Evolutionary conservation across 495 filamentous ascomycete species (phyloP).

Genomic region (Podospora didyma): DNA sequence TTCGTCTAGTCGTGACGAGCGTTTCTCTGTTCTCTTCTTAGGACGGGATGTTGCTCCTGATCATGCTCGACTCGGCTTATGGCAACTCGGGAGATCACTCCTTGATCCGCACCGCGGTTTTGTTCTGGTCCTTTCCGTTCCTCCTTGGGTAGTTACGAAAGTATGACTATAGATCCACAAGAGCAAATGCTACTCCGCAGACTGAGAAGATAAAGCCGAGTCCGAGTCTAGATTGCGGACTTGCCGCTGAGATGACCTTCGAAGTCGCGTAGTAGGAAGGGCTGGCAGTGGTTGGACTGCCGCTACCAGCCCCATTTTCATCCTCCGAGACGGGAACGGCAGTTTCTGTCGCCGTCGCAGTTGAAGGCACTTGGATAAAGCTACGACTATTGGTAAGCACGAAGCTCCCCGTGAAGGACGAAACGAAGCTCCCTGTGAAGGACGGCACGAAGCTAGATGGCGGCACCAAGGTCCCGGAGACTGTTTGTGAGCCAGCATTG

Average conservation of each 20-base stretch:
- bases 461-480: slow-evolving; percentile 1
- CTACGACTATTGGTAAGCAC: too few relatives aligned
- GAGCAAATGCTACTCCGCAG: background rate
- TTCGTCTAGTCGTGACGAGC: too few relatives aligned
- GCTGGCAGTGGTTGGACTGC: background rate
- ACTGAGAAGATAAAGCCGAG: background rate
- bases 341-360: background rate
- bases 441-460: background rate
- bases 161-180: background rate
- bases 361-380: too few relatives aligned
- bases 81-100: too few relatives aligned
- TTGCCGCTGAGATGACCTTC: background rate
- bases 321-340: background rate
- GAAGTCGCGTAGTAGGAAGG: slow-evolving; percentile 3
- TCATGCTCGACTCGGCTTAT: too few relatives aligned
- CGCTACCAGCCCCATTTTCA: background rate
- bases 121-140: background rate
- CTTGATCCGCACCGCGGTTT: background rate
- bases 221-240: background rate
- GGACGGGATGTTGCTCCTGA: too few relatives aligned
- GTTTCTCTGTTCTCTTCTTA: too few relatives aligned
- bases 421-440: background rate
- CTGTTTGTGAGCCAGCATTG: background rate
- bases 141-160: background rate
- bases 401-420: background rate